A percentile compares a stretch with the other conserved stretches of the same genome.
These are phyloP conservation scores for Astrothelium macrocarpum DNA, from an alignment of 495 filamentous ascomycete species.

Conservation along the genomic window DNA sequence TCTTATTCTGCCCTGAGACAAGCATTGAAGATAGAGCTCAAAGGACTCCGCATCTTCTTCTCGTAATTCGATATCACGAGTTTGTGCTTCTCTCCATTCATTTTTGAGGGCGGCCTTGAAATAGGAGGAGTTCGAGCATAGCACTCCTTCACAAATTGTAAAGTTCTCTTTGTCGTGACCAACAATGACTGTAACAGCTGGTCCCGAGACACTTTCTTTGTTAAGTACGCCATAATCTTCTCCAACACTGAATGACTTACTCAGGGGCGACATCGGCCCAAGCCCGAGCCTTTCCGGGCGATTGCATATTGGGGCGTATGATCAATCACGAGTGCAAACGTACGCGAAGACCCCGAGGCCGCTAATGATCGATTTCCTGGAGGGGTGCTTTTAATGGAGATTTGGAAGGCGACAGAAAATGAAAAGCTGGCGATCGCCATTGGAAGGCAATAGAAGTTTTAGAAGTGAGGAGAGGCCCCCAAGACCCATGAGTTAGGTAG, in stretches of 20 bases:
- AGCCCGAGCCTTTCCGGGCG: neutral
- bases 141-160: conserved; percentile 5
- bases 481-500: no score
- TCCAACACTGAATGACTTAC: no score
- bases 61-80: conserved; percentile 8
- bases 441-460: no score
- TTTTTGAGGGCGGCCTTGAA: conserved; percentile 16
- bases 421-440: no score
- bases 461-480: no score
- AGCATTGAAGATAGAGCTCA: conserved; percentile 12
- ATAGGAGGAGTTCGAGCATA: conserved; percentile 8
- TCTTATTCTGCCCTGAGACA: conserved; percentile 12
- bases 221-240: no score
- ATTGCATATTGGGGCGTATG: neutral
- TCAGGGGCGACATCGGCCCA: neutral
- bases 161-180: conserved; percentile 12
- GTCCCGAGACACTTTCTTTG: neutral
- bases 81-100: conserved; percentile 7
- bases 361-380: no score
- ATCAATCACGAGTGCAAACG: no score
- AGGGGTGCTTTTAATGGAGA: no score
- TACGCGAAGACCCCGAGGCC: no score
- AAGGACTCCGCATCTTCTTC: conserved; percentile 8
- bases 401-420: no score
- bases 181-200: conserved; percentile 8